These are phyloP conservation scores for Rugonectria rugulosa DNA, from an alignment of 2,329 filamentous ascomycete species.

Conservation along the genomic window DNA sequence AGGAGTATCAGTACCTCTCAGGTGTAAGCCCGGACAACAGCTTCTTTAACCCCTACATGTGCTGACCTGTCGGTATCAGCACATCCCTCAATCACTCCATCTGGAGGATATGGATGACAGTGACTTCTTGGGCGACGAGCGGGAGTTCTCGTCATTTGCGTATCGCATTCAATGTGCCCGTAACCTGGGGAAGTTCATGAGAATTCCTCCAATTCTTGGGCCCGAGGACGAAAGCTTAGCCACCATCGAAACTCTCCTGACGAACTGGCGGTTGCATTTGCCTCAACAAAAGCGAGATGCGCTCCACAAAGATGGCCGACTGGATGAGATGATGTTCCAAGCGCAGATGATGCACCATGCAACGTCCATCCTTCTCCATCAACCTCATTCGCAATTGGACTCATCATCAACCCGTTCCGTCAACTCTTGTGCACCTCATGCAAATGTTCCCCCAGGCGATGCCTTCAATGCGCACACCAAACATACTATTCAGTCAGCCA, in stretches of 20 bases:
- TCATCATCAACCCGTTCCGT: conserved; percentile 64
- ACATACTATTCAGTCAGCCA: conserved; percentile 81
- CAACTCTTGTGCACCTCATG: conserved; percentile 72
- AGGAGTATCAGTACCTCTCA: conserved; percentile 75
- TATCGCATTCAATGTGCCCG: conserved; percentile 84
- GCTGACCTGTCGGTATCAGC: conserved; percentile 47
- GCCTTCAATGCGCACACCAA: conserved; percentile 73
- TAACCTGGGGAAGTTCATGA: conserved; percentile 80
- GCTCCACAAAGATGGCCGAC: conserved; percentile 71
- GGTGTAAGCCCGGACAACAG: conserved; percentile 54
- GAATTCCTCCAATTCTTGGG: conserved; percentile 58
- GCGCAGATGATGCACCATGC: conserved; percentile 79
- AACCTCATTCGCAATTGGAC: conserved; percentile 79
- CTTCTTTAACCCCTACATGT: neutral
- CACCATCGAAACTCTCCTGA: conserved; percentile 60
- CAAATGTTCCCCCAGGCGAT: conserved; percentile 56
- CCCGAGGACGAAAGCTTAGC: conserved; percentile 61
- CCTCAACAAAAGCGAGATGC: conserved; percentile 75
- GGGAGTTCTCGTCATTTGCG: conserved; percentile 81
- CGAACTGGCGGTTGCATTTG: conserved; percentile 82
- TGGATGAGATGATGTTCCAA: conserved; percentile 93
- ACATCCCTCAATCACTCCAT: conserved; percentile 65
- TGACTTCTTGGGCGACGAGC: conserved; percentile 75
- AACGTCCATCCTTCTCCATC: conserved; percentile 77
- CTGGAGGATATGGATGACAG: conserved; percentile 79